Conservation (phyloP, 2,329 filamentous ascomycete species). For the Sporothrix brunneoviolacea region DNA sequence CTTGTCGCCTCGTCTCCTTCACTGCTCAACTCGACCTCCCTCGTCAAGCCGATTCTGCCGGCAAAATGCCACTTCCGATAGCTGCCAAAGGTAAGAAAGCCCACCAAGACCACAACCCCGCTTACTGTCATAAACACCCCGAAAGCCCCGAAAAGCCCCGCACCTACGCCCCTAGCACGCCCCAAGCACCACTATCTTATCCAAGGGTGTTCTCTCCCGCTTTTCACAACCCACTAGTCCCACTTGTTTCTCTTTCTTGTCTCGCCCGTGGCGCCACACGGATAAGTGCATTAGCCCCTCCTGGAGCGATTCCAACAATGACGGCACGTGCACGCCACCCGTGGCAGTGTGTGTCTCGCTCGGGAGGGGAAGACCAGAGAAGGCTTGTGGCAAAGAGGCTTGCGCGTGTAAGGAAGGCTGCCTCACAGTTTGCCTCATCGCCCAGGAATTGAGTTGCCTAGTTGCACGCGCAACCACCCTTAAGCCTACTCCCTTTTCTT, state of each 20-base stretch:
- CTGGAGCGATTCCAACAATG: not conserved
- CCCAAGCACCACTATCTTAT: not conserved
- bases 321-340: conserved; percentile 6
- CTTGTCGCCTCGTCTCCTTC: not conserved
- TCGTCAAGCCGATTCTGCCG: conserved; percentile 11
- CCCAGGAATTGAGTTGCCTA: conserved; percentile 12
- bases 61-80: conserved; percentile 31
- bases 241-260: not conserved
- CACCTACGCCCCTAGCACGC: not conserved
- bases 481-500: not conserved
- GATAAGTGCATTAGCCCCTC: conserved; percentile 6
- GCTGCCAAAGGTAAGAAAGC: conserved; percentile 35
- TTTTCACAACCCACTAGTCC: not conserved
- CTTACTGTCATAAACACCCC: conserved; percentile 1
- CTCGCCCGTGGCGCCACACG: not conserved
- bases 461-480: not conserved
- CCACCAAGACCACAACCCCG: conserved; percentile 18
- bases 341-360: not conserved
- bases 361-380: too few species aligned
- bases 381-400: not conserved
- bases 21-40: not conserved
- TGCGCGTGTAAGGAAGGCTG: conserved; percentile 1
- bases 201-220: not conserved
- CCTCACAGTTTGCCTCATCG: conserved; percentile 13
- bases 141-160: not conserved